Evolutionary conservation across 2,329 filamentous ascomycete genomes (phyloP), one percentile per base, ranked within the genome.

Genomic region (Tolypocladium cylindrosporum): DNA sequence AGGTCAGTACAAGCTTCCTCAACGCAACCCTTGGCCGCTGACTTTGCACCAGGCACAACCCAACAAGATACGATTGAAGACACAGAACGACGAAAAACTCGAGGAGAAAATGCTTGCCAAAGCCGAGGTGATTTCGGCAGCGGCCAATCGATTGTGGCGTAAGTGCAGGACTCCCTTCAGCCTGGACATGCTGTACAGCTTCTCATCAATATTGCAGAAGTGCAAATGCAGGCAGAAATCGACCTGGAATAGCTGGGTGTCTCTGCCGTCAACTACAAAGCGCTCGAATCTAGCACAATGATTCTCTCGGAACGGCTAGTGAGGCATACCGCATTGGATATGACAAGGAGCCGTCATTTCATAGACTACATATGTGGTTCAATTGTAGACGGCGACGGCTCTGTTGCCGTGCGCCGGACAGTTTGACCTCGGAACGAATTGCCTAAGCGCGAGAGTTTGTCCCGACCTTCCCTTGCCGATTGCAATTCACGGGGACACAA

Each of bases 61-160:
- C 21, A 85, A 81, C 64, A 89, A 88, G 69, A 72, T 79, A 48
- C 79, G 81, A 41, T 69, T 83, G 14, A 80, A 82, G 61, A 76
- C 76, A 0, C 66, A 68, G 36, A 81, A 87, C 37, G 81, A 83
- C 55, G 74, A 80, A 53, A 84, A 82, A 58, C 84, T 85, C 62
- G 77, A 79, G 54, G 80, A 84, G 57, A 90, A 89, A 67, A 68
- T 91, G 37, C 69, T 85, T 19, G 74, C 75, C 21, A 91, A 89
- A 68, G 87, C 87, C 1, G 81, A 83, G 59, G 76, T 86, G 40
- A 90, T 91, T 60, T 79, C 85, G 36, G 78, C 83, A 37, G 86
- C 86, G 52, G 88, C 88, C 21, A 89, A 84, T 71, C 79, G 80
- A 60, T 72, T 91, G 27, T 90, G 87, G 86, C 84, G 80, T 85